Percentiles rank a stretch among this genome's conserved stretches.
Conservation (phyloP, 306 rosid species). For the Cucurbita moschata region DNA sequence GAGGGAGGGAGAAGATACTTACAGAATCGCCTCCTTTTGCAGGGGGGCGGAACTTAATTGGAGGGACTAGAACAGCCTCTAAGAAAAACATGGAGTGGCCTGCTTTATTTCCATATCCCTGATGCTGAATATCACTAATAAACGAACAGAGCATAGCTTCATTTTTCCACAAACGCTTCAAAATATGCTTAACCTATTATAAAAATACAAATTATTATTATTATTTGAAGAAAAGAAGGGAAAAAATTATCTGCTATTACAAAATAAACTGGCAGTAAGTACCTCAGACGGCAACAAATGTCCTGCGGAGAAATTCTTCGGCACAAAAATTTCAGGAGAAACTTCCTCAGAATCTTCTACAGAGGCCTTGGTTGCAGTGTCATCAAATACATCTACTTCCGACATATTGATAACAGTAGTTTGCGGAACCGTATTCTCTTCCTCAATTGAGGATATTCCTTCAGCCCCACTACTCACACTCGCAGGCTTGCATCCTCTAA, state of each 20-base stretch:
- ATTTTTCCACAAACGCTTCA: slow-evolving; percentile 53
- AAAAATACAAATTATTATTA: background rate
- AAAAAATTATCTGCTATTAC: background rate
- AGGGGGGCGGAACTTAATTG: slow-evolving; percentile 86
- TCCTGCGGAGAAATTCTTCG: slow-evolving; percentile 25
- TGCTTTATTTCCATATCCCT: slow-evolving; percentile 47
- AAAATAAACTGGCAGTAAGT: slow-evolving; percentile 12
- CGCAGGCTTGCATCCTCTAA: slow-evolving; percentile 16
- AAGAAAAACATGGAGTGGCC: slow-evolving; percentile 74
- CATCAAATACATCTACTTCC: slow-evolving; percentile 18
- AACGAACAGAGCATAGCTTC: slow-evolving; percentile 52
- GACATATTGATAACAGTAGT: slow-evolving; percentile 14
- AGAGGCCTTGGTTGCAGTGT: slow-evolving; percentile 16
- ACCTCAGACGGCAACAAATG: slow-evolving; percentile 66
- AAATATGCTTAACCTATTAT: slow-evolving; percentile 42
- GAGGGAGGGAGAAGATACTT: slow-evolving; percentile 14
- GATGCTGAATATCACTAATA: slow-evolving; percentile 58
- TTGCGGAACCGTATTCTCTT: slow-evolving; percentile 18
- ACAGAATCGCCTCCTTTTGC: slow-evolving; percentile 69
- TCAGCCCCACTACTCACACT: slow-evolving; percentile 15
- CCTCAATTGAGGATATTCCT: slow-evolving; percentile 17
- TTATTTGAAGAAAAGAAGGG: background rate
- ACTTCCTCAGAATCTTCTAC: slow-evolving; percentile 8
- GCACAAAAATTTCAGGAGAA: slow-evolving; percentile 19
- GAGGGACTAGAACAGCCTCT: slow-evolving; percentile 71